Evolutionary conservation across 805 yeast species (phyloP).

Genomic region (Nakazawaea laoshanensis): DNA sequence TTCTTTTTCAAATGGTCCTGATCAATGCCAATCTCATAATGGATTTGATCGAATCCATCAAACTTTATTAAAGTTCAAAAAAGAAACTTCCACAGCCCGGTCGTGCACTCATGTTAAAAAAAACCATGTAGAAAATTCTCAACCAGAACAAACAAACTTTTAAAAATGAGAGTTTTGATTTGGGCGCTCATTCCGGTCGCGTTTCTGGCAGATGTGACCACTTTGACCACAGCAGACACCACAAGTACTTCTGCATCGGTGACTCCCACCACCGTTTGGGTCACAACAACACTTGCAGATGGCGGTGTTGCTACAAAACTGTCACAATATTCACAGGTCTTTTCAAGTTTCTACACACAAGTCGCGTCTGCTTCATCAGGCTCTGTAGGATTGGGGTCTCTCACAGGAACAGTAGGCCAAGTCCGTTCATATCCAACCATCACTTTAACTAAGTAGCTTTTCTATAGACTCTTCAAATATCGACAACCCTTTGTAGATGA

Average conservation of each 20-base stretch:
- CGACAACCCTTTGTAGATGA: conserved; percentile 61
- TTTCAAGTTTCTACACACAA: conserved; percentile 31
- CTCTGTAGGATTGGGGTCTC: conserved; percentile 67
- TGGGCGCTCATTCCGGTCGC: not conserved
- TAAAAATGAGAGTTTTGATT: too few relatives aligned
- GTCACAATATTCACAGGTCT: conserved; percentile 44
- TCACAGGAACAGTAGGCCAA: conserved; percentile 60
- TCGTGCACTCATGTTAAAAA: too few relatives aligned
- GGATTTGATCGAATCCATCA: too few relatives aligned
- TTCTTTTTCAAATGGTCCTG: too few relatives aligned
- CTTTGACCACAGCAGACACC: conserved; percentile 6
- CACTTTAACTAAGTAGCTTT: conserved; percentile 19
- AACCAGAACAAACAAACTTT: not conserved
- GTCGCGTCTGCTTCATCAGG: conserved; percentile 49
- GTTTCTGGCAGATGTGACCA: not conserved
- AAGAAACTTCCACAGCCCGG: too few relatives aligned
- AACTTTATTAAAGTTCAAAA: too few relatives aligned
- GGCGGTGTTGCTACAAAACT: conserved; percentile 34
- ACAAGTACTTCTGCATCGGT: conserved; percentile 5
- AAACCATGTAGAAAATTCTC: not conserved
- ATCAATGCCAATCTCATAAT: too few relatives aligned
- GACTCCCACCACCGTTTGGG: conserved; percentile 34
- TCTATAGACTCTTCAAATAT: conserved; percentile 54
- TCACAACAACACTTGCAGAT: conserved; percentile 35
- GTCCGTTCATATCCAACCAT: conserved; percentile 32